phyloP scores from a whole-genome alignment of 257 asterid species.

The Solanum pimpinellifolium region DNA sequence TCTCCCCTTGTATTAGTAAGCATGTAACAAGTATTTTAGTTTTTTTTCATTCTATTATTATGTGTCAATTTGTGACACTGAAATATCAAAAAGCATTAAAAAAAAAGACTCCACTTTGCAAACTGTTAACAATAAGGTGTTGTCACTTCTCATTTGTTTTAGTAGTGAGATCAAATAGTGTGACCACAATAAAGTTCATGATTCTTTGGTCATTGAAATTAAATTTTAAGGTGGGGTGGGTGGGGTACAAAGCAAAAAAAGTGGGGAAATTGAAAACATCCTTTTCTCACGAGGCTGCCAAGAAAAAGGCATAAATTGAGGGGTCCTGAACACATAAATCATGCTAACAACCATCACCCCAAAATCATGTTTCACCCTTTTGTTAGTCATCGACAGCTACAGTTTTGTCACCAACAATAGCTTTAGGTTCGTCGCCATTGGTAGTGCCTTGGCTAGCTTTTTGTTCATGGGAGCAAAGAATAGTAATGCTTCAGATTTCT shows the following conservation, averaged over 20 bases:
- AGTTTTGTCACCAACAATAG: background rate
- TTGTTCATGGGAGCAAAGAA: background rate
- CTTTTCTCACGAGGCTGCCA: conserved; percentile 48
- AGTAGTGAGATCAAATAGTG: background rate
- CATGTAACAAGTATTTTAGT: background rate
- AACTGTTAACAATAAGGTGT: background rate
- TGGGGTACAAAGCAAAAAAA: conserved; percentile 6
- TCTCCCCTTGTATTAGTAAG: background rate
- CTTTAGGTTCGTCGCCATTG: too few relatives aligned
- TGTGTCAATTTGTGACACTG: conserved; percentile 15
- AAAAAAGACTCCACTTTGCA: background rate
- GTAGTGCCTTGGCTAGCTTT: too few relatives aligned
- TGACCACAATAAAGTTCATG: background rate
- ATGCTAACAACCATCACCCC: too few relatives aligned
- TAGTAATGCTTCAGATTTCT: background rate
- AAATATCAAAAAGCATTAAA: conserved; percentile 2
- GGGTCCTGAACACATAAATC: too few relatives aligned
- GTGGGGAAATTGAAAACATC: conserved; percentile 18
- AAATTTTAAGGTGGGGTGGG: background rate
- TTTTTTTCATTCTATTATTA: background rate
- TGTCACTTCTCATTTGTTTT: background rate
- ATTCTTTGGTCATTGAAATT: background rate
- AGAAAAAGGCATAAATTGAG: conserved; percentile 29
- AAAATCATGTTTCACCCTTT: too few relatives aligned
- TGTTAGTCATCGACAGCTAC: too few relatives aligned